phyloP scores from a whole-genome alignment of 1,139 yeast species.

The Dujonia santamariae region DNA sequence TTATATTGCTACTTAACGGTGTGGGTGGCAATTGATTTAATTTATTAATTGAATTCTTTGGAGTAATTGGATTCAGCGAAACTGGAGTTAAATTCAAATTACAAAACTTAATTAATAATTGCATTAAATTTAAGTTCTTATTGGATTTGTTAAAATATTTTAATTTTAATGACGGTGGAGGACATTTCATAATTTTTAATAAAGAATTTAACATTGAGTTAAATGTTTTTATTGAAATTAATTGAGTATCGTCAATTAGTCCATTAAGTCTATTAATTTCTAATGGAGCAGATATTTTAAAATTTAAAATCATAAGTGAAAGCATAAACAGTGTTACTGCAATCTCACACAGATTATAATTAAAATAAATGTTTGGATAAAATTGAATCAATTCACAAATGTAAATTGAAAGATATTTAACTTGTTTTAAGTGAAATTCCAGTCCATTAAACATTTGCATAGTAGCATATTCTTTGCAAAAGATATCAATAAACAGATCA shows the following conservation, averaged over 20 bases:
- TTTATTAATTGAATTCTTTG: constrained; percentile 13
- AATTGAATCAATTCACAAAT: constrained; percentile 66
- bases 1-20: constrained; percentile 12
- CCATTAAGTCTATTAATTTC: constrained; percentile 6
- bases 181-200: constrained; percentile 41
- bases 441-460: constrained; percentile 13
- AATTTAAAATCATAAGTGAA: constrained; percentile 19
- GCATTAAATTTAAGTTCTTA: constrained; percentile 37
- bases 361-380: constrained; percentile 56
- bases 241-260: background rate
- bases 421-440: constrained; percentile 18
- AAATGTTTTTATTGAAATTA: constrained; percentile 13
- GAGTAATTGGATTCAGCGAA: constrained; percentile 16
- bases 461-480: constrained; percentile 23
- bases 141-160: constrained; percentile 40
- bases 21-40: constrained; percentile 13
- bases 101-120: constrained; percentile 30
- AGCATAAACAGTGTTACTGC: constrained; percentile 50
- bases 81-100: constrained; percentile 24
- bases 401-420: constrained; percentile 55
- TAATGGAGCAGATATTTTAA: constrained; percentile 2
- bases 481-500: constrained; percentile 60
- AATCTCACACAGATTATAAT: constrained; percentile 52
- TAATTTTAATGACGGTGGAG: constrained; percentile 43
- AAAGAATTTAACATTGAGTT: constrained; percentile 27